Evolutionary conservation across 2,329 filamentous ascomycete genomes (phyloP), one percentile per base, ranked within the genome.

Genomic region (Dendryphion nanum): DNA sequence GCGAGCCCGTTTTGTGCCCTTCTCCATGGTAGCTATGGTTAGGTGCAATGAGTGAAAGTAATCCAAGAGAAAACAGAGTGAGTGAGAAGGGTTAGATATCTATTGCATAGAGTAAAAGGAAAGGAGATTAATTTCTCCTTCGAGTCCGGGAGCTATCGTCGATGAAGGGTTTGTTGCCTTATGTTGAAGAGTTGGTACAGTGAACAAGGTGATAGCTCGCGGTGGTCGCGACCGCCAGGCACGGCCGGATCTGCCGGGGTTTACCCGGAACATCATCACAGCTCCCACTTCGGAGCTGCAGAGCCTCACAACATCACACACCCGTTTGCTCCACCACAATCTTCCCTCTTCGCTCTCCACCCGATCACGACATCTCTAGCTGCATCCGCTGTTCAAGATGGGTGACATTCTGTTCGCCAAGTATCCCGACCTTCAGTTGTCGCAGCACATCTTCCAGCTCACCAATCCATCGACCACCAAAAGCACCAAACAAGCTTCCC

Each of bases 391-490:
- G 15, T 35, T 16, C 53, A 68, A 44, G 62, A 79, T 72, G 74
- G 89, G 86, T 63, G 87, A 93, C 71, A 85, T 86, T 53, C 87
- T 89, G 69, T 90, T 90, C 72, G 83, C 85, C 58, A 87, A 88
- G 70, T 91, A 85, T 74, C 87, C 88, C 45, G 76, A 89, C 68
- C 81, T 93, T 64, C 79, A 86, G 54, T 78, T 94, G 59, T 80
- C 86, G 47, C 87, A 93, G 74, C 82, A 89, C 65, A 86, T 93
- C 70, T 93, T 93, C 74, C 84, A 84, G 62, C 78, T 93, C 72
- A 89, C 86, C 63, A 90, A 90, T 68, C 81, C 85, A 53, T 84
- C 86, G 53, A 81, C 86, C 54, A 71, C 82, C 43, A 77, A 78
- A 62, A 69, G 77, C 42, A 66, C 72, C 47, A 87, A 90, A 69